phyloP scores from a whole-genome alignment of 305 asterid species.

The Rubia tinctorum region DNA sequence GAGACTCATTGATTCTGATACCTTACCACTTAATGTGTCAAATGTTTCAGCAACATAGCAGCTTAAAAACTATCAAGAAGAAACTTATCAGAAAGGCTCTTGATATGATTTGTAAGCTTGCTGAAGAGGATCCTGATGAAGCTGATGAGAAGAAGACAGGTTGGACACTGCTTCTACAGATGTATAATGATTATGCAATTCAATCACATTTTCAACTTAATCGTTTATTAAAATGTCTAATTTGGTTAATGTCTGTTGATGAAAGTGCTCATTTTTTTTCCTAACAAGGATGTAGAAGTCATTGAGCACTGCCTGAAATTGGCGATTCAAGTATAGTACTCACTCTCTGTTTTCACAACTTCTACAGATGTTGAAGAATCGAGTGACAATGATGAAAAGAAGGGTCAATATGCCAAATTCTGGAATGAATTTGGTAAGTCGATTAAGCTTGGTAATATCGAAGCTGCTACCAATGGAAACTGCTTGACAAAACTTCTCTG shows the following conservation, averaged over 20 bases:
- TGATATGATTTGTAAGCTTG: conserved; percentile 91
- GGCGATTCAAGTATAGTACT: too few species aligned
- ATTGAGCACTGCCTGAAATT: too few species aligned
- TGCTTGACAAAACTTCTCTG: conserved; percentile 91
- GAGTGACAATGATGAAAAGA: conserved; percentile 57
- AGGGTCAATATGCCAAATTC: conserved; percentile 71
- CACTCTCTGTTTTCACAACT: not conserved
- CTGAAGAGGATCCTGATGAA: conserved; percentile 97
- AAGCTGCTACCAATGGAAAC: conserved; percentile 89
- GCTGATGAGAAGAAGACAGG: conserved; percentile 63
- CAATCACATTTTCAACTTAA: not conserved
- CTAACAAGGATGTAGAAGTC: too few species aligned
- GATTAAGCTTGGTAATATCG: conserved; percentile 89
- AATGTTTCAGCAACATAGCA: conserved; percentile 94
- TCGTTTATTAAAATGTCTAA: too few species aligned
- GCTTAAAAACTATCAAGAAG: conserved; percentile 95
- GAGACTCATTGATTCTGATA: conserved; percentile 99
- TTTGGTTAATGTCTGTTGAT: too few species aligned
- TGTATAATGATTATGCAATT: not conserved
- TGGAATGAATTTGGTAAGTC: conserved; percentile 94
- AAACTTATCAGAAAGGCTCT: conserved; percentile 96
- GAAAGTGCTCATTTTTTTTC: too few species aligned
- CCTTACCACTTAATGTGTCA: conserved; percentile 91
- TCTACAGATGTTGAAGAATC: conserved; percentile 71
- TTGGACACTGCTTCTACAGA: conserved; percentile 6